Conservation (phyloP, 2,329 filamentous ascomycete genomes). For the Penicillium crustosum region DNA sequence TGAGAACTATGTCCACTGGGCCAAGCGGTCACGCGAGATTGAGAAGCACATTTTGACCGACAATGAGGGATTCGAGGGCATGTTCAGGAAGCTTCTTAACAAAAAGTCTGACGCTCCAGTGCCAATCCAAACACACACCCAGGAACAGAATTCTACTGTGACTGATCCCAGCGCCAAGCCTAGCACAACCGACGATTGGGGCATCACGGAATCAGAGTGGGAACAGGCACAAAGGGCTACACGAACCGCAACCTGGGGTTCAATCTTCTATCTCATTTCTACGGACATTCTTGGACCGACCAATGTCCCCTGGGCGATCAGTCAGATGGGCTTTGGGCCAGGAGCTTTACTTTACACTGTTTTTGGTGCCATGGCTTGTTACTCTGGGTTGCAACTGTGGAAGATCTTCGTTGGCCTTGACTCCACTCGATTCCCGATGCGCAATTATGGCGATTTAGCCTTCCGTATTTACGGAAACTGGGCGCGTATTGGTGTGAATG, state of each 20-base stretch:
- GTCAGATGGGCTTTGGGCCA: slow-evolving; percentile 45
- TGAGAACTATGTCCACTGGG: slow-evolving; percentile 41
- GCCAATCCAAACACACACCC: neutral
- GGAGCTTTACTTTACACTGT: slow-evolving; percentile 40
- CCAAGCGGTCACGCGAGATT: slow-evolving; percentile 34
- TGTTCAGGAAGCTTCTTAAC: neutral
- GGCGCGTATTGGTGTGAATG: slow-evolving; percentile 50
- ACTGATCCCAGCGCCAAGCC: neutral
- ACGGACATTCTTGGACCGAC: slow-evolving; percentile 51
- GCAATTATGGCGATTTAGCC: slow-evolving; percentile 51
- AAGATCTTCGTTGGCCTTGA: slow-evolving; percentile 49
- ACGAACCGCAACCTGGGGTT: slow-evolving; percentile 49
- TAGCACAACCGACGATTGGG: neutral
- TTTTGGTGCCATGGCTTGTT: slow-evolving; percentile 45
- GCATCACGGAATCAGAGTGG: slow-evolving; percentile 42
- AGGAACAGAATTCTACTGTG: neutral
- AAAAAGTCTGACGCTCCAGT: neutral
- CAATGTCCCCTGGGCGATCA: slow-evolving; percentile 34
- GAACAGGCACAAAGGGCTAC: slow-evolving; percentile 48
- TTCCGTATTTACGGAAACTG: slow-evolving; percentile 50
- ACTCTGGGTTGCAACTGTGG: slow-evolving; percentile 48
- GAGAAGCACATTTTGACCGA: slow-evolving; percentile 27
- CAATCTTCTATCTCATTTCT: slow-evolving; percentile 52
- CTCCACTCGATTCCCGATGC: slow-evolving; percentile 49
- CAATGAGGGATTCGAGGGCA: slow-evolving; percentile 10